Evolutionary conservation across 2,329 filamentous ascomycete genomes (phyloP).

Genomic region (Cladobotryum mycophilum): DNA sequence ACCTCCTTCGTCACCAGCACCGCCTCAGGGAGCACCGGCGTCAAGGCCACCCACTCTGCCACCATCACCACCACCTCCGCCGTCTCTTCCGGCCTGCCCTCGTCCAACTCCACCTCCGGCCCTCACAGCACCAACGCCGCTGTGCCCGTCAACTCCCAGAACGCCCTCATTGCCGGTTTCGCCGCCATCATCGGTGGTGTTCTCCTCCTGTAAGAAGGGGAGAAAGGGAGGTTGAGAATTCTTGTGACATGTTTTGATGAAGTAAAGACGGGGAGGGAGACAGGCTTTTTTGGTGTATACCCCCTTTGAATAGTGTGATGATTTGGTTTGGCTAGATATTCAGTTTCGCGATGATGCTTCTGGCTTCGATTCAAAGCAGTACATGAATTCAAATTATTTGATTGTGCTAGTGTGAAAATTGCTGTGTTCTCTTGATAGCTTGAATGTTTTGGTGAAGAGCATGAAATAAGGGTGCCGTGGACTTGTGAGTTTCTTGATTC

Average conservation of each 20-base stretch:
- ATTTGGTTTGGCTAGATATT: background rate
- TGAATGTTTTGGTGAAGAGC: too few relatives aligned
- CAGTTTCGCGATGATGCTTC: background rate
- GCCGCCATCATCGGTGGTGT: slow-evolving; percentile 29
- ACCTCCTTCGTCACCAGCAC: slow-evolving; percentile 6
- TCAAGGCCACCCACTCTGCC: slow-evolving; percentile 3
- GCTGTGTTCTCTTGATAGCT: too few relatives aligned
- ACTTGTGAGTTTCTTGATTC: too few relatives aligned
- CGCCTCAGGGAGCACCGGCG: slow-evolving; percentile 9
- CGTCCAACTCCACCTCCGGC: slow-evolving; percentile 13
- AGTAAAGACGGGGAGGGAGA: background rate
- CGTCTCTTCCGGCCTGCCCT: too few relatives aligned
- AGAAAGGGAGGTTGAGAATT: background rate
- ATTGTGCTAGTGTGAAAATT: too few relatives aligned
- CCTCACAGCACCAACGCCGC: slow-evolving; percentile 23
- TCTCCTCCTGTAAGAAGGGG: slow-evolving; percentile 26
- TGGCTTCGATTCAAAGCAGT: too few relatives aligned
- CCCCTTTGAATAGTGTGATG: background rate
- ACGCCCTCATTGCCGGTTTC: slow-evolving; percentile 29
- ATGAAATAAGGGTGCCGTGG: too few relatives aligned
- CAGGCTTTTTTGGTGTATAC: background rate
- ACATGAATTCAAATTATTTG: too few relatives aligned
- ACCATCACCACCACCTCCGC: slow-evolving; percentile 1
- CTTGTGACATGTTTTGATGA: background rate
- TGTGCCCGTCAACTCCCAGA: slow-evolving; percentile 26